Percentiles rank a stretch among this genome's conserved stretches.
These are phyloP conservation scores for Luffa aegyptiaca DNA, from an alignment of 306 rosid species.

Conservation along the genomic window DNA sequence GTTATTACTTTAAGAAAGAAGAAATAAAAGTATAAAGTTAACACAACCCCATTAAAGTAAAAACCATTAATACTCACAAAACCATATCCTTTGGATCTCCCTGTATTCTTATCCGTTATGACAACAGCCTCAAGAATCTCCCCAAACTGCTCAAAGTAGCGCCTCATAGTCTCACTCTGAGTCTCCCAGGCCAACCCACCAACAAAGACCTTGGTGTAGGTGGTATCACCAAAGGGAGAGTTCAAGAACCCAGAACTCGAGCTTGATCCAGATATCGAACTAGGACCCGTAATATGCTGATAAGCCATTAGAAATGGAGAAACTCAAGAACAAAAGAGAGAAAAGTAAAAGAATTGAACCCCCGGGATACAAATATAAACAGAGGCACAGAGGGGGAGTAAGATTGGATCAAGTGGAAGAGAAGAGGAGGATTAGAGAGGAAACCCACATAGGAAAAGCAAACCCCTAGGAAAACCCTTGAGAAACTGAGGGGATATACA, in stretches of 20 bases:
- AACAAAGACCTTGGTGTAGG: conserved; percentile 87
- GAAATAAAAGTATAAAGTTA: background rate
- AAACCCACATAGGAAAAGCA: conserved; percentile 2
- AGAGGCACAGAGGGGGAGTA: background rate
- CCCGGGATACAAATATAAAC: background rate
- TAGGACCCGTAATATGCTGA: conserved; percentile 56
- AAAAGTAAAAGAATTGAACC: background rate
- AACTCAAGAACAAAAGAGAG: background rate
- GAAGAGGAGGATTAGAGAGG: background rate
- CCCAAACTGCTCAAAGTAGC: conserved; percentile 72
- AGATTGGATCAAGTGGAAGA: background rate
- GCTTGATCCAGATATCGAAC: conserved; percentile 81
- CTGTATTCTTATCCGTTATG: conserved; percentile 79
- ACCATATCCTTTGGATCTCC: conserved; percentile 98
- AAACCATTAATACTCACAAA: conserved; percentile 64
- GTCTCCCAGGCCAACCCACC: conserved; percentile 99
- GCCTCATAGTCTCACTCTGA: conserved; percentile 82
- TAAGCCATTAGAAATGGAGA: conserved; percentile 53
- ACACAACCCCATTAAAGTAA: conserved; percentile 2
- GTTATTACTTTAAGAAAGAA: background rate
- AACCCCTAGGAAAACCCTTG: conserved; percentile 6
- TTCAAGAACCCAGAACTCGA: conserved; percentile 66
- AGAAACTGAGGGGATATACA: background rate
- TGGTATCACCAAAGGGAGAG: conserved; percentile 91
- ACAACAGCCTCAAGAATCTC: conserved; percentile 96